Percentiles rank a stretch among this genome's conserved stretches.
phyloP scores from a whole-genome alignment of 306 rosid species.

The Astragalus membranaceus region DNA sequence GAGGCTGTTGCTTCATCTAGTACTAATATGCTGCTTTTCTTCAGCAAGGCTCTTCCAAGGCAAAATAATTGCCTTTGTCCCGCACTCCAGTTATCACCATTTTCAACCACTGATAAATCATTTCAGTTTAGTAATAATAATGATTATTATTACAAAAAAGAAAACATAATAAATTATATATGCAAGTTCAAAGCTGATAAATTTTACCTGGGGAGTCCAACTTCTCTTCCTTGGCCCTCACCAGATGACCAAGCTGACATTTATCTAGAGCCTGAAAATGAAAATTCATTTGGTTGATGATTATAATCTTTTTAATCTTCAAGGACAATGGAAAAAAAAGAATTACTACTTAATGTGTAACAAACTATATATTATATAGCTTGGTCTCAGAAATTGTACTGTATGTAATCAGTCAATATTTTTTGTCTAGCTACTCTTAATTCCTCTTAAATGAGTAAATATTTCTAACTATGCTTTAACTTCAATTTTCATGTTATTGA shows the following conservation, averaged over 20 bases:
- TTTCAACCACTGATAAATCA: slow-evolving; percentile 63
- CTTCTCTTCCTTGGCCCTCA: slow-evolving; percentile 64
- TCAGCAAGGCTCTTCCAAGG: slow-evolving; percentile 84
- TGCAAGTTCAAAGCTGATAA: slow-evolving; percentile 1
- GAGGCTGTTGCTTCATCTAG: slow-evolving; percentile 95
- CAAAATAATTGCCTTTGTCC: slow-evolving; percentile 89
- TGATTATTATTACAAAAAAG: neutral
- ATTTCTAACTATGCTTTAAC: too few species aligned
- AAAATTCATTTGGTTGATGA: neutral
- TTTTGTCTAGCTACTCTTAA: too few species aligned
- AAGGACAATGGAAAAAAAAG: neutral
- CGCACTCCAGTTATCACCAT: slow-evolving; percentile 90
- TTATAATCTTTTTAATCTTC: neutral
- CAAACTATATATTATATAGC: neutral
- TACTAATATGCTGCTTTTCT: slow-evolving; percentile 78
- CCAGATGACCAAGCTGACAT: slow-evolving; percentile 76
- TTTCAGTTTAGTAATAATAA: slow-evolving; percentile 11
- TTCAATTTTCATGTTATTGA: neutral
- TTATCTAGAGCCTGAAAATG: slow-evolving; percentile 70
- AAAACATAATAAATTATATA: neutral
- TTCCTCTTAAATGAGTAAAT: too few species aligned
- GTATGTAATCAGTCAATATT: neutral
- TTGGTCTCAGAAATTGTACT: neutral
- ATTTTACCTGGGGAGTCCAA: slow-evolving; percentile 57
- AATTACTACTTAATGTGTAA: neutral